These are phyloP conservation scores for Xylaria arbuscula DNA, from an alignment of 2,329 filamentous ascomycete genomes.

Conservation along the genomic window DNA sequence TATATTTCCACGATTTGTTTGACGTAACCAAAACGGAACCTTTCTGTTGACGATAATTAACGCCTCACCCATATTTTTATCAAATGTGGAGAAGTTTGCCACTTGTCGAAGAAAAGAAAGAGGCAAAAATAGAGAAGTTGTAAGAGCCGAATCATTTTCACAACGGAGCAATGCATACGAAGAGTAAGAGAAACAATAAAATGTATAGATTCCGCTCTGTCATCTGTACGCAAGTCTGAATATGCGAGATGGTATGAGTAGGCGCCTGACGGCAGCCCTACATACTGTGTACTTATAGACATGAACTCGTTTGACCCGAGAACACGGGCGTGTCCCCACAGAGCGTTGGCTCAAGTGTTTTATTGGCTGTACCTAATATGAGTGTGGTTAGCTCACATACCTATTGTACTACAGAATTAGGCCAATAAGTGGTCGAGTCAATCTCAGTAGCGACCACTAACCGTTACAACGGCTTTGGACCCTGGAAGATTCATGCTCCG, in stretches of 20 bases:
- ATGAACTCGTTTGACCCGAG: background rate
- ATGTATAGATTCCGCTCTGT: background rate
- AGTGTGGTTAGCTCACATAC: background rate
- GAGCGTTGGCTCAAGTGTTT: background rate
- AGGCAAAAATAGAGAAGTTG: background rate
- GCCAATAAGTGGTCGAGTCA: background rate
- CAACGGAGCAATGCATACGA: background rate
- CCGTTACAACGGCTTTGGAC: background rate
- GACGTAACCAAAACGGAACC: too few species aligned
- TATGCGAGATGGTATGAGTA: background rate
- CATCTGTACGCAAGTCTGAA: background rate
- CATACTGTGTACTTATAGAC: too few species aligned
- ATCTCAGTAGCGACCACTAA: background rate
- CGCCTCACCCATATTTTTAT: background rate
- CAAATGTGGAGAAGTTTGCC: background rate
- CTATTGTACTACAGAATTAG: background rate
- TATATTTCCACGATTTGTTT: background rate
- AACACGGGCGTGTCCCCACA: background rate
- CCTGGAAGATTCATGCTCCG: background rate
- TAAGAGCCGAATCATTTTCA: background rate
- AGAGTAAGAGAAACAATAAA: too few species aligned
- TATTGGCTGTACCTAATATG: conserved; percentile 5
- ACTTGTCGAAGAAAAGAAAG: background rate
- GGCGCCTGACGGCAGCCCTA: too few species aligned
- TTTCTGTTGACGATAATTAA: background rate